Percentiles rank a stretch among this genome's conserved stretches.
Evolutionary conservation across 768 basidiomycete genomes (phyloP).

Genomic region (Tephrocybe sp.): DNA sequence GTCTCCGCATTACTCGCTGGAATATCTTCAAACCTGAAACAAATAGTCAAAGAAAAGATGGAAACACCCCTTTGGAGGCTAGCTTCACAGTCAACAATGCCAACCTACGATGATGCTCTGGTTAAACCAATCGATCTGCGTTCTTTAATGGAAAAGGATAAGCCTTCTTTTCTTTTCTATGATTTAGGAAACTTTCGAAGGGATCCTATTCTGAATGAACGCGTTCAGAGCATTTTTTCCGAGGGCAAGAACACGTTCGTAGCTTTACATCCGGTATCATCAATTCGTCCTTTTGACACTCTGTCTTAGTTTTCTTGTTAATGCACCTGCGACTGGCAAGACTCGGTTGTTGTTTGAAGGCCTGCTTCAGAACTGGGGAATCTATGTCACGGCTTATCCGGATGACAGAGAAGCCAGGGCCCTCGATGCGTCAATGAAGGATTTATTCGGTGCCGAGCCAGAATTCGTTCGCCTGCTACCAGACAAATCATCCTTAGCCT

Average conservation of each 20-base stretch:
- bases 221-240: not conserved
- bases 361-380: not conserved
- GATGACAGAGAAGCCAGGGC: slow-evolving; percentile 4
- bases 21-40: not conserved
- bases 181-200: not conserved
- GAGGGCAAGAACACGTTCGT: not conserved
- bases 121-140: not conserved
- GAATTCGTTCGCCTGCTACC: not conserved
- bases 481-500: not conserved
- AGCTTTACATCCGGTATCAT: not conserved
- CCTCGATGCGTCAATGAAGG: not conserved
- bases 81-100: no score
- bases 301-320: slow-evolving; percentile 3
- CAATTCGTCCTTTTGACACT: not conserved
- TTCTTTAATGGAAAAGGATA: not conserved
- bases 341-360: slow-evolving; percentile 3
- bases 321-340: slow-evolving; percentile 5
- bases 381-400: not conserved
- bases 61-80: not conserved
- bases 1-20: not conserved
- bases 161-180: not conserved
- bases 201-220: not conserved
- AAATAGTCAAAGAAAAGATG: not conserved
- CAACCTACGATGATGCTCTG: not conserved
- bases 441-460: not conserved